These are phyloP conservation scores for Aspergillus fijiensis DNA, from an alignment of 2,329 filamentous ascomycete species.

Conservation along the genomic window DNA sequence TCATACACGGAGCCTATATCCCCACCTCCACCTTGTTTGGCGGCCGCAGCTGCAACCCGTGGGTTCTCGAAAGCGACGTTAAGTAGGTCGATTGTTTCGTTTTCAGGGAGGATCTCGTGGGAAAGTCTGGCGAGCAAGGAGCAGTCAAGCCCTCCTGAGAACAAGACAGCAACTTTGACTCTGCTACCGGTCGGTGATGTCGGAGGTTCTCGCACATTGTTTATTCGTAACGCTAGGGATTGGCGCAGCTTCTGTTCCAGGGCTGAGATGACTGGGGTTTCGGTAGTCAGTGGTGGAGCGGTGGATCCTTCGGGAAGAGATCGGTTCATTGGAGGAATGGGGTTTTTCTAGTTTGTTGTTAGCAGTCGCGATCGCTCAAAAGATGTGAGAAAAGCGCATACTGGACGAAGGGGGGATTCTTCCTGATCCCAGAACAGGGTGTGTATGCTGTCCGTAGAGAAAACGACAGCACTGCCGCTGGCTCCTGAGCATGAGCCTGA, in stretches of 20 bases:
- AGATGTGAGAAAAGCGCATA: neutral
- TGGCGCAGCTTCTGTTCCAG: conserved; percentile 57
- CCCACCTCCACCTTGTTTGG: conserved; percentile 38
- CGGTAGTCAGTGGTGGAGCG: conserved; percentile 31
- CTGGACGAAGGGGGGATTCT: conserved; percentile 16
- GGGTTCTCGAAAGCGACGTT: conserved; percentile 98
- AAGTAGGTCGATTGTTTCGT: conserved; percentile 77
- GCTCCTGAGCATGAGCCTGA: neutral
- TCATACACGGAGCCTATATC: conserved; percentile 59
- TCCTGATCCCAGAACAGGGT: conserved; percentile 31
- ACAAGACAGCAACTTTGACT: conserved; percentile 70
- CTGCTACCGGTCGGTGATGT: conserved; percentile 23
- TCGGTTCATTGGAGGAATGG: conserved; percentile 49
- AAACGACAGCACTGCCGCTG: conserved; percentile 3
- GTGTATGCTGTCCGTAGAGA: conserved; percentile 23
- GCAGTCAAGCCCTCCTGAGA: conserved; percentile 93
- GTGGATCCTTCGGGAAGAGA: conserved; percentile 28
- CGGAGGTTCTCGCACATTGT: conserved; percentile 63
- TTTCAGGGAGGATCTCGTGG: conserved; percentile 69
- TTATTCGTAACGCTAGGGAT: conserved; percentile 64
- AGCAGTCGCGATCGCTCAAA: conserved; percentile 1
- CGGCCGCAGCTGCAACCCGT: conserved; percentile 60
- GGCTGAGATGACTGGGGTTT: conserved; percentile 53
- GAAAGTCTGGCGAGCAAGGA: conserved; percentile 78
- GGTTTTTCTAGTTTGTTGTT: conserved; percentile 33